Evolutionary conservation across 2,329 filamentous ascomycete genomes (phyloP).

Genomic region (Lecanicillium sp.): DNA sequence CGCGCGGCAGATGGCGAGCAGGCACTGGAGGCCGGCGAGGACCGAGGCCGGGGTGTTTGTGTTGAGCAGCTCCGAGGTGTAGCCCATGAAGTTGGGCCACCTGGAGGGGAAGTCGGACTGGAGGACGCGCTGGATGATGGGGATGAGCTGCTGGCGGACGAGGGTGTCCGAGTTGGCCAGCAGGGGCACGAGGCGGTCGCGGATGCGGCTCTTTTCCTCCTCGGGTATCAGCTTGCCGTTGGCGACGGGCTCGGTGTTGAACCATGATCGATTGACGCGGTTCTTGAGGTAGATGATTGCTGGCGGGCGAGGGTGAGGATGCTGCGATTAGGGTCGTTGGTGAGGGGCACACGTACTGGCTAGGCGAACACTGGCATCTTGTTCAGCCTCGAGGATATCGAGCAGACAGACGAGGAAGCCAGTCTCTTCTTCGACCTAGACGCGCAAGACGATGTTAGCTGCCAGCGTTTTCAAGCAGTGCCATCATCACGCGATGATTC

Average conservation of each 20-base stretch:
- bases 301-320: constrained; percentile 32
- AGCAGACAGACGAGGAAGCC: constrained; percentile 88
- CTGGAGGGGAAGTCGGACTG: constrained; percentile 90
- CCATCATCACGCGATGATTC: no score
- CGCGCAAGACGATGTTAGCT: neutral
- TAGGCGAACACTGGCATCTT: constrained; percentile 75
- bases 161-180: constrained; percentile 73
- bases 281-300: constrained; percentile 98
- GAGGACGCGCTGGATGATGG: constrained; percentile 90
- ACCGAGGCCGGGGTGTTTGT: constrained; percentile 82
- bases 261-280: constrained; percentile 89
- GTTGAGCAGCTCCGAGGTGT: constrained; percentile 82
- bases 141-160: constrained; percentile 87
- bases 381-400: constrained; percentile 84
- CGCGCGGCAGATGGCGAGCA: constrained; percentile 89
- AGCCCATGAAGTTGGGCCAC: constrained; percentile 93
- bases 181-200: constrained; percentile 82
- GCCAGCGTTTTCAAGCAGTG: no score
- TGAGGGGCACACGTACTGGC: constrained; percentile 61
- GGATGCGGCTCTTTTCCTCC: constrained; percentile 80
- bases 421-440: constrained; percentile 78
- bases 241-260: constrained; percentile 66
- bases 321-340: neutral
- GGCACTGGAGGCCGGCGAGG: constrained; percentile 87
- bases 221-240: constrained; percentile 74